Conservation (phyloP, 495 filamentous ascomycete genomes). For the Aspergillus sclerotioniger region DNA sequence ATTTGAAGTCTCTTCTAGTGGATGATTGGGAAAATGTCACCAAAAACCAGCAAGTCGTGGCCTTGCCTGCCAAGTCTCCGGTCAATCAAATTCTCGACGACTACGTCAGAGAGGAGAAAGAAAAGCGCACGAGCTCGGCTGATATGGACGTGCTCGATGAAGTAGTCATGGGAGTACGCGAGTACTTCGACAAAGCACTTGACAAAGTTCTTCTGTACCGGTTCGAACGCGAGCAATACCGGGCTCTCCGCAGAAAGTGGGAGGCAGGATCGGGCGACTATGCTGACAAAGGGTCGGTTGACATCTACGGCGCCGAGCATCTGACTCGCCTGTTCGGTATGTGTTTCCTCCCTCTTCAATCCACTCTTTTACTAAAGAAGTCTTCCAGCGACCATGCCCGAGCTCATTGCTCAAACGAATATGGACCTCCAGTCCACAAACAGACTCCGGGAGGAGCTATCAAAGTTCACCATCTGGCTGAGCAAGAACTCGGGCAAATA, state of each 20-base stretch:
- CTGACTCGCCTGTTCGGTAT: slow-evolving; percentile 83
- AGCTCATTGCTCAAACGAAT: slow-evolving; percentile 93
- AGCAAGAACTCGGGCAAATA: slow-evolving; percentile 68
- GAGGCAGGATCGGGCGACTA: slow-evolving; percentile 52
- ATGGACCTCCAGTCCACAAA: slow-evolving; percentile 90
- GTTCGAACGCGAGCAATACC: slow-evolving; percentile 85
- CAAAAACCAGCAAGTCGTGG: slow-evolving; percentile 84
- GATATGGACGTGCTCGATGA: slow-evolving; percentile 86
- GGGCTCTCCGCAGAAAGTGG: slow-evolving; percentile 65
- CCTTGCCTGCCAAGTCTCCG: slow-evolving; percentile 71
- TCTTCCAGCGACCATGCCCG: slow-evolving; percentile 77
- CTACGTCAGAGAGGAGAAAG: slow-evolving; percentile 67
- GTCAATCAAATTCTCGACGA: slow-evolving; percentile 76
- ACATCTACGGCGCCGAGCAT: slow-evolving; percentile 94
- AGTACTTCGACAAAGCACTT: slow-evolving; percentile 87
- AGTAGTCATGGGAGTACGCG: slow-evolving; percentile 74
- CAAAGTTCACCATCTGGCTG: slow-evolving; percentile 78
- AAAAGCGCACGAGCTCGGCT: slow-evolving; percentile 60
- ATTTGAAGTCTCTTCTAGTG: slow-evolving; percentile 83
- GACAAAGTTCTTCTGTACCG: slow-evolving; percentile 87
- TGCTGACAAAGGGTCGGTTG: slow-evolving; percentile 62
- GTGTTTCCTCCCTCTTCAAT: slow-evolving; percentile 17
- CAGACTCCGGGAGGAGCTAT: slow-evolving; percentile 81
- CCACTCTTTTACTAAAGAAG: slow-evolving; percentile 17
- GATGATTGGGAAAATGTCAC: slow-evolving; percentile 99